phyloP scores from a whole-genome alignment of 345 rosid genomes.

The Heritiera littoralis region DNA sequence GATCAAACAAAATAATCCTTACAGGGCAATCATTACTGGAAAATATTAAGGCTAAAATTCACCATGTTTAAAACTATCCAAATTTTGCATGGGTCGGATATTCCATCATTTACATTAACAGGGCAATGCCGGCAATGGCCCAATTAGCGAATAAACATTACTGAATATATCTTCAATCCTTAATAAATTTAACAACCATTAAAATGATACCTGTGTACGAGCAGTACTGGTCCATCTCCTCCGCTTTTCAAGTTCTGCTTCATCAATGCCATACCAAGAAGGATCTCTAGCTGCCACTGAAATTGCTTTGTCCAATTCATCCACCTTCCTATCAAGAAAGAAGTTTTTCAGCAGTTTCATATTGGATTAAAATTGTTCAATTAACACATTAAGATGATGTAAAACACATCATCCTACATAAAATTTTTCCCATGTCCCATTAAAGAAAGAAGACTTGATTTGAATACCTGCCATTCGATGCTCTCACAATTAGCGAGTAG shows the following conservation, averaged over 20 bases:
- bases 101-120: constrained; percentile 6
- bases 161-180: background rate
- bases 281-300: constrained; percentile 89
- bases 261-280: constrained; percentile 82
- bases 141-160: constrained; percentile 15
- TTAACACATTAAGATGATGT: background rate
- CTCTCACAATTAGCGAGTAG: constrained; percentile 77
- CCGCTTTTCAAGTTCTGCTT: constrained; percentile 79
- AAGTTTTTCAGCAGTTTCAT: constrained; percentile 46
- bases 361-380: constrained; percentile 14
- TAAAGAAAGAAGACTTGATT: background rate
- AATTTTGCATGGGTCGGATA: background rate
- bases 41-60: background rate
- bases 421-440: background rate
- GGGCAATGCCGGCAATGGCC: background rate
- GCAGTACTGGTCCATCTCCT: constrained; percentile 92
- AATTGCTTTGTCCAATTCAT: constrained; percentile 92
- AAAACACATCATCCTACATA: background rate
- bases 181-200: background rate
- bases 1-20: constrained; percentile 29
- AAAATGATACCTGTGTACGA: constrained; percentile 60
- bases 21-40: background rate
- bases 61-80: background rate
- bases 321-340: constrained; percentile 88
- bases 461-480: constrained; percentile 93